Conservation (phyloP, 768 basidiomycete species). For the Termitomyces sp. region DNA sequence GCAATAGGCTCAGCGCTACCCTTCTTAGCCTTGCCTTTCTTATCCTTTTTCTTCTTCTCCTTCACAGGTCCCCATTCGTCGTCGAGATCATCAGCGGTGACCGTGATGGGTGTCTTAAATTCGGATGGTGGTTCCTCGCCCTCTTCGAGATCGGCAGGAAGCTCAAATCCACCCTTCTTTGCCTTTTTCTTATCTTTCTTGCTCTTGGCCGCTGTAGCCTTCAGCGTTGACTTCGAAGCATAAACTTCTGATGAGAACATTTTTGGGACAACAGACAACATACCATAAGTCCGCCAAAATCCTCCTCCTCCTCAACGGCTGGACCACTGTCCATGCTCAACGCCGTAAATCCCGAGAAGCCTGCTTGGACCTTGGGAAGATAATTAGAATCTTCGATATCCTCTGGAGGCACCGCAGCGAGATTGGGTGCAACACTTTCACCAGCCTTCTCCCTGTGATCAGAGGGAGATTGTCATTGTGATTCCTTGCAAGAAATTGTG, state of each 20-base stretch:
- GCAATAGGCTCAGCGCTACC: conserved; percentile 34
- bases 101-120: conserved; percentile 40
- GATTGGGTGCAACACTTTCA: conserved; percentile 44
- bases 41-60: conserved; percentile 58
- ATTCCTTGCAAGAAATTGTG: conserved; percentile 9
- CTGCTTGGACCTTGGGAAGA: conserved; percentile 22
- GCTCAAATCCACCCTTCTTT: conserved; percentile 48
- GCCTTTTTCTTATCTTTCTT: conserved; percentile 51
- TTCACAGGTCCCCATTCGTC: conserved; percentile 68
- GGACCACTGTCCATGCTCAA: conserved; percentile 38
- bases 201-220: conserved; percentile 42
- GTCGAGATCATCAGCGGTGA: conserved; percentile 67
- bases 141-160: conserved; percentile 24
- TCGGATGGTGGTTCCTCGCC: conserved; percentile 21
- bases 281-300: conserved; percentile 77
- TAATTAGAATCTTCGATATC: conserved; percentile 25
- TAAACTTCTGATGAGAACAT: neutral
- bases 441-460: conserved; percentile 58
- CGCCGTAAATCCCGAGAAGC: conserved; percentile 49
- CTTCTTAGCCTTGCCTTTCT: conserved; percentile 57
- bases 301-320: conserved; percentile 46
- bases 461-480: conserved; percentile 13
- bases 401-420: conserved; percentile 32
- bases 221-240: conserved; percentile 51
- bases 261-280: conserved; percentile 15